phyloP scores from a whole-genome alignment of 176 grass and related monocot species.

The Aegilops sharonensis region DNA sequence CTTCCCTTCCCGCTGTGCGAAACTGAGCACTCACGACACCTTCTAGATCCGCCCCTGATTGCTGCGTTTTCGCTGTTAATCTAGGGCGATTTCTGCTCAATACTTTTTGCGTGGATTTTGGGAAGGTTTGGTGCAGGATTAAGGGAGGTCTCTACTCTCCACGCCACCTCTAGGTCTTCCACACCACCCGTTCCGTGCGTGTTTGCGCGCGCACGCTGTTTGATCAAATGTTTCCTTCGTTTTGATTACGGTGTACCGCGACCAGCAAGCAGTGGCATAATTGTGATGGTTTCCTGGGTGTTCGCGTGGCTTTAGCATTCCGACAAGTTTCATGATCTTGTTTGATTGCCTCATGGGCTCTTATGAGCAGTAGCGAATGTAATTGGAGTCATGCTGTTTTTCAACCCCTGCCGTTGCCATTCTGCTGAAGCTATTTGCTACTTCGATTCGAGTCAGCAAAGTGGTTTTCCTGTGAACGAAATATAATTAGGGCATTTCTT shows the following conservation, averaged over 20 bases:
- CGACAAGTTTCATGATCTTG: background rate
- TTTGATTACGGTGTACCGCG: conserved; percentile 1
- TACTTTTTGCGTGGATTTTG: background rate
- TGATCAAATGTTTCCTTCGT: background rate
- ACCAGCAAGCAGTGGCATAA: background rate
- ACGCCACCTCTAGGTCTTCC: background rate
- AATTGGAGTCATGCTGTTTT: background rate
- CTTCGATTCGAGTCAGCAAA: background rate
- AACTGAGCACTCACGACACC: background rate
- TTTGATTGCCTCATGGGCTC: conserved; percentile 5
- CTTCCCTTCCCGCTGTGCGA: background rate
- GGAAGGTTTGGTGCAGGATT: background rate
- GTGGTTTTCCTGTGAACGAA: background rate
- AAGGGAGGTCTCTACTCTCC: background rate
- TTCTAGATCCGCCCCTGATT: background rate
- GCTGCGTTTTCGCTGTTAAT: background rate
- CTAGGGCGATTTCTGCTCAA: background rate
- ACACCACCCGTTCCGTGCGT: background rate
- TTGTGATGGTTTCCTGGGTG: background rate
- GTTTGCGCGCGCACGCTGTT: background rate
- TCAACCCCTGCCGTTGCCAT: background rate
- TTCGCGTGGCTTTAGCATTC: background rate
- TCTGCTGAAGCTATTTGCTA: background rate
- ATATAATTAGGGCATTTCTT: background rate
- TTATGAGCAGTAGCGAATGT: background rate